Percentiles rank a stretch among this genome's conserved stretches.
phyloP scores from a whole-genome alignment of 495 filamentous ascomycete genomes.

The Penicillium desertorum region DNA sequence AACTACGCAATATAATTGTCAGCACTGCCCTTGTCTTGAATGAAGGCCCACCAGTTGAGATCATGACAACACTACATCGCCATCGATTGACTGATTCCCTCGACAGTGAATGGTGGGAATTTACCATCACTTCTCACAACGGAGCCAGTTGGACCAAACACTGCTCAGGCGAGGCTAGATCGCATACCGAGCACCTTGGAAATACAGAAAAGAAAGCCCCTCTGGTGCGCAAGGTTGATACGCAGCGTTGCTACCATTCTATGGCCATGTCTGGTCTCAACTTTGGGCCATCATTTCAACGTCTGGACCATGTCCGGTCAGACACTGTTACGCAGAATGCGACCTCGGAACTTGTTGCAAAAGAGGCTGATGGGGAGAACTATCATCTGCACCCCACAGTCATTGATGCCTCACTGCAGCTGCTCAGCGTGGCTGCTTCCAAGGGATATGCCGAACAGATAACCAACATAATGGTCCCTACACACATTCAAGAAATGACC shows the following conservation, averaged over 20 bases:
- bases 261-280: constrained; percentile 6
- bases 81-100: constrained; percentile 33
- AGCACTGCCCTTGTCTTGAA: constrained; percentile 32
- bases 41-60: constrained; percentile 22
- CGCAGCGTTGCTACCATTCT: not conserved
- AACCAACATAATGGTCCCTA: constrained; percentile 23
- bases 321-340: constrained; percentile 3
- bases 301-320: not conserved
- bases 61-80: constrained; percentile 40
- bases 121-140: constrained; percentile 42
- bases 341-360: constrained; percentile 16
- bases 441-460: constrained; percentile 12
- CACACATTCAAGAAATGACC: constrained; percentile 31
- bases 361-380: constrained; percentile 10
- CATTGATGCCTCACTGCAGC: constrained; percentile 24
- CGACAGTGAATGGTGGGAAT: constrained; percentile 48
- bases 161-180: constrained; percentile 35
- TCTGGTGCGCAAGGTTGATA: constrained; percentile 4
- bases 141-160: constrained; percentile 43
- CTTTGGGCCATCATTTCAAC: constrained; percentile 4
- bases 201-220: not conserved
- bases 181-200: not conserved
- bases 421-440: constrained; percentile 9
- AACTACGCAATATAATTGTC: constrained; percentile 27
- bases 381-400: constrained; percentile 21